Base-by-base conservation (phyloP, 2,329 filamentous ascomycete genomes). In the Ascochyta clinopodiicola region DNA sequence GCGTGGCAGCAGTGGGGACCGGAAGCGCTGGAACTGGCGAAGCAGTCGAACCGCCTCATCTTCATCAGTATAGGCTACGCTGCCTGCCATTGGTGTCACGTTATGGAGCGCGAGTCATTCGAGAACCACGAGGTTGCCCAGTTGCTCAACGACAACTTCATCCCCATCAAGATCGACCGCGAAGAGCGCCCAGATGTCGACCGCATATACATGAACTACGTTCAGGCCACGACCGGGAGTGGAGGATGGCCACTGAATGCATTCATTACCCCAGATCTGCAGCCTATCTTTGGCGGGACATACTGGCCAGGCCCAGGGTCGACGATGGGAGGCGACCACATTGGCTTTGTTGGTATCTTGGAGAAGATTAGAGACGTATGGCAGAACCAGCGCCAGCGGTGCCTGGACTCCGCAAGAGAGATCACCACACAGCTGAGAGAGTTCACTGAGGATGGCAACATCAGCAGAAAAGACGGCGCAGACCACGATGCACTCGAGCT, bases 181-280 rank as follows among this genome's bases (percentile, higher is more conserved):
- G 95, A 99, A 77, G 92, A 96, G 77, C 87, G 94, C 24, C 94
- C 94, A 8, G 93, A 98, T 71, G 87, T 98, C 61, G 95, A 99
- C 71, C 88, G 90, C 59, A 93, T 98, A 62, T 98, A 98, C 75
- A 97, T 97, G 92, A 96, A 96, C 79, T 99, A 96, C 75, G 89
- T 96, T 36, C 92, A 97, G 74, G 94, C 94, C 1, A 94, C 95
- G 10, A 96, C 90, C 55, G 92, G 90, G 19, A 88, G 86, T 1
- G 94, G 92, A 9, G 95, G 95, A 35, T 98, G 95, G 93, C 95
- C 95, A 1, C 79, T 98, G 57, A 98, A 97, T 70, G 88, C 96
- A n/a, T 98, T 99, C 73, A 83, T 98, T 27, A 99, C 95, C 0
- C 92, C 95, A 0, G 88, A 96, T 64, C 83, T 98, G 24, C 89